phyloP scores from a whole-genome alignment of 2,329 filamentous ascomycete species.

The Sporothrix brunneoviolacea region DNA sequence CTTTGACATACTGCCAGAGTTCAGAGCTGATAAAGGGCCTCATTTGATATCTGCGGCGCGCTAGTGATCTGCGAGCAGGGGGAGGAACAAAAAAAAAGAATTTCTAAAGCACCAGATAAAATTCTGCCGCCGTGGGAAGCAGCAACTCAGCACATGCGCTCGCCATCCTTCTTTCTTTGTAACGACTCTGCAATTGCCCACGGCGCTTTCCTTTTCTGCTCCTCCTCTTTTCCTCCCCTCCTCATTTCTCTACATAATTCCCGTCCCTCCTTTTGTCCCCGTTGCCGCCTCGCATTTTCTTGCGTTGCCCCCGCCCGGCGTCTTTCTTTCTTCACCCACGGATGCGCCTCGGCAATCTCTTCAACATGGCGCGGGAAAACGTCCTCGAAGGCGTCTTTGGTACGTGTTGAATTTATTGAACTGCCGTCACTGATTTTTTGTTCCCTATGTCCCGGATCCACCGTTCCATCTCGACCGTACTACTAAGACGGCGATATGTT shows the following conservation, averaged over 20 bases:
- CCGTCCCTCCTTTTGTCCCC: neutral
- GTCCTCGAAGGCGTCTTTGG: slow-evolving; percentile 53
- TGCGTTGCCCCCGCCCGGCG: neutral
- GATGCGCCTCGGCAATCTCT: slow-evolving; percentile 27
- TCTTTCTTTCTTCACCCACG: slow-evolving; percentile 12
- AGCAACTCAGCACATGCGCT: neutral
- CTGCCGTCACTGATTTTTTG: neutral
- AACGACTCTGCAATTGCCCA: neutral
- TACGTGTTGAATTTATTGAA: slow-evolving; percentile 27
- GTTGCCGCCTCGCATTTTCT: neutral
- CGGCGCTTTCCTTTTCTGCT: too few species aligned
- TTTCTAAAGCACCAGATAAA: slow-evolving; percentile 6
- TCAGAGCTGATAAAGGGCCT: too few species aligned
- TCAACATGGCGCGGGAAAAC: slow-evolving; percentile 48
- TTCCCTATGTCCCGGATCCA: neutral
- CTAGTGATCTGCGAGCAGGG: neutral
- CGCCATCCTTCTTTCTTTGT: neutral
- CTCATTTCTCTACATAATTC: neutral
- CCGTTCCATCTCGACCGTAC: too few species aligned
- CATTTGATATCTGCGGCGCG: too few species aligned
- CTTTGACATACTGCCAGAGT: too few species aligned
- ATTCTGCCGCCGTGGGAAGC: slow-evolving; percentile 11
- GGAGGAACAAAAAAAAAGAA: slow-evolving; percentile 10
- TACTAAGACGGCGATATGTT: too few species aligned
- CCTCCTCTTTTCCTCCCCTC: neutral